These are phyloP conservation scores for Carex scoparia DNA, from an alignment of 176 grass and related monocot species.

Conservation along the genomic window DNA sequence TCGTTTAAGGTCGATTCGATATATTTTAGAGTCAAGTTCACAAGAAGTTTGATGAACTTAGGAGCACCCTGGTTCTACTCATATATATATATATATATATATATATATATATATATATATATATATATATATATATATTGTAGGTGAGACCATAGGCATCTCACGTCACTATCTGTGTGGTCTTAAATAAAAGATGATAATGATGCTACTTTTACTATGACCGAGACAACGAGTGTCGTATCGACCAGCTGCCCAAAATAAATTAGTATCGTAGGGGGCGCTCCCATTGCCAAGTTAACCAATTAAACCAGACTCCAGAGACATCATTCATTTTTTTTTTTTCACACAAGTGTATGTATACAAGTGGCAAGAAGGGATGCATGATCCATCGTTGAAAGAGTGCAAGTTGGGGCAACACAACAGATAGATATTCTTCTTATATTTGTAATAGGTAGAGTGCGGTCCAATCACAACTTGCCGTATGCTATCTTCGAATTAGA, in stretches of 20 bases:
- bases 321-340: background rate
- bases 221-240: background rate
- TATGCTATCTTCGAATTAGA: background rate
- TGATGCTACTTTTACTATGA: background rate
- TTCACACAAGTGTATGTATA: background rate
- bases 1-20: too few relatives aligned
- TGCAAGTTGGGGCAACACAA: constrained; percentile 1
- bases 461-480: constrained; percentile 12
- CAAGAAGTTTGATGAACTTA: too few relatives aligned
- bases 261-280: background rate
- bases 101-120: too few relatives aligned
- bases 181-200: background rate
- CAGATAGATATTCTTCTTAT: constrained; percentile 1
- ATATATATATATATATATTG: background rate
- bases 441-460: background rate
- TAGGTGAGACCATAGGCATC: background rate
- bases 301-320: background rate
- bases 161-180: background rate
- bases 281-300: background rate
- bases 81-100: too few relatives aligned
- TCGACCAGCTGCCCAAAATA: background rate
- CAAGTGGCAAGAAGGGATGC: constrained; percentile 6
- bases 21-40: too few relatives aligned
- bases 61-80: too few relatives aligned
- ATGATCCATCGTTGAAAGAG: constrained; percentile 1